Evolutionary conservation across 2,329 filamentous ascomycete species (phyloP).

Genomic region (Xylaria sp.): DNA sequence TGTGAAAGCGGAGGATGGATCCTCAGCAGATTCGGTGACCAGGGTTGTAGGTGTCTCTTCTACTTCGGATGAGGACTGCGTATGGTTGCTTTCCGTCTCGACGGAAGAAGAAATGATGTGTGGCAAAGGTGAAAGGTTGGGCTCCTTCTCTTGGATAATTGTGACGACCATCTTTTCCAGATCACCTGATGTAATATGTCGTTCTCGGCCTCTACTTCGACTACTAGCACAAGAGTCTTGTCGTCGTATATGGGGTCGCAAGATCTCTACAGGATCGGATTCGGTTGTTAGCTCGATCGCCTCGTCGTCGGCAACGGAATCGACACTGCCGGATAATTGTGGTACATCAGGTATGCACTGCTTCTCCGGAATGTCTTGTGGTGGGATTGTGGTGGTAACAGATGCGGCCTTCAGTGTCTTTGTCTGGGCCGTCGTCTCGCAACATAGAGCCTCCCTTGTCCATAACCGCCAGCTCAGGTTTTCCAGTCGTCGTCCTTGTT

Average conservation of each 20-base stretch:
- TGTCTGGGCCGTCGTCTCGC: conserved; percentile 69
- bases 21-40: conserved; percentile 45
- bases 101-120: conserved; percentile 52
- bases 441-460: conserved; percentile 94
- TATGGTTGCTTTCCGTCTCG: conserved; percentile 61
- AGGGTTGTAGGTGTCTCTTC: conserved; percentile 63
- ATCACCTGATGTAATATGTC: conserved; percentile 92
- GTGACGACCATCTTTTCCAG: conserved; percentile 94
- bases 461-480: conserved; percentile 97
- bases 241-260: conserved; percentile 74
- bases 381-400: conserved; percentile 56
- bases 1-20: conserved; percentile 40
- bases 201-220: conserved; percentile 78
- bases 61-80: conserved; percentile 59
- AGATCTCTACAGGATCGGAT: conserved; percentile 67
- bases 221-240: conserved; percentile 77
- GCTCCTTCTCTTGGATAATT: conserved; percentile 89
- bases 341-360: conserved; percentile 67
- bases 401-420: conserved; percentile 54
- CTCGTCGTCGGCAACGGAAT: conserved; percentile 78
- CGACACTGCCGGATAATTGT: conserved; percentile 80
- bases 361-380: conserved; percentile 61
- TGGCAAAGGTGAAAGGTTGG: conserved; percentile 67
- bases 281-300: conserved; percentile 67
- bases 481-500: conserved; percentile 90